Base-by-base conservation (phyloP, 106 monocot species). In the Gastrodia elata region DNA sequence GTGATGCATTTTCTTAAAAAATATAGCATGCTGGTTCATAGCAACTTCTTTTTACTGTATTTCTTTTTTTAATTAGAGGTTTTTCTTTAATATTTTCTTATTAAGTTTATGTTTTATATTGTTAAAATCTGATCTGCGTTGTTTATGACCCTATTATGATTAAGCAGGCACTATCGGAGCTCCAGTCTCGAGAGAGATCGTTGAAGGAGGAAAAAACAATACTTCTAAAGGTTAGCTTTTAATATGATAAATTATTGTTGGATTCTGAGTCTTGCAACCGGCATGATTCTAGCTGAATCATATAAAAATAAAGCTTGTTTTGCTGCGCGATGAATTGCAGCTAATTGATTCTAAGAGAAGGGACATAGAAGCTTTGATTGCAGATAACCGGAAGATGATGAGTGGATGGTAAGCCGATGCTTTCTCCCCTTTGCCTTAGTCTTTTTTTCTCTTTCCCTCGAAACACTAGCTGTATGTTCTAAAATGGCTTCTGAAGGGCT, bases 311-410 rank as follows among this genome's bases (percentile, higher is more conserved):
- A 65, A 18, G 30, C 3, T 0, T 34, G 16, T 34, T 65, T 34
- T 65, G 7, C 18, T 33, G 65, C 5, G 30, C 13, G 65, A 11
- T 65, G 2, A 68, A 68, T 34, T n/a, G 33, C 38, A 68, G 68
- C 15, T 38, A 24, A 38, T 68, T 18, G 68, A 68, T 8, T 38
- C 68, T n/a, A 38, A 38, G 68, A 16, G 68, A 38, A 68, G 39
- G 38, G 68, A 68, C 28, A 39, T 68, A 38, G 68, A 39, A 38
- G 16, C 38, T 37, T 68, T 68, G 39, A 68, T 68, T 1, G 36
- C 68, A 38, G 68, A 68, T 7, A 68, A 68, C 68, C 8, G 4
- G 38, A 39, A 38, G 68, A 39, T n/a, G 68, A 38, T 68, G 8
- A 68, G 57, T 58, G 7, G 18, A 25, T 58, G 46, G 46, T 68